Evolutionary conservation across 192 early-diverging fungal genomes (phyloP), one percentile per base, ranked within the genome.

Genomic region (Linnemannia zychae): DNA sequence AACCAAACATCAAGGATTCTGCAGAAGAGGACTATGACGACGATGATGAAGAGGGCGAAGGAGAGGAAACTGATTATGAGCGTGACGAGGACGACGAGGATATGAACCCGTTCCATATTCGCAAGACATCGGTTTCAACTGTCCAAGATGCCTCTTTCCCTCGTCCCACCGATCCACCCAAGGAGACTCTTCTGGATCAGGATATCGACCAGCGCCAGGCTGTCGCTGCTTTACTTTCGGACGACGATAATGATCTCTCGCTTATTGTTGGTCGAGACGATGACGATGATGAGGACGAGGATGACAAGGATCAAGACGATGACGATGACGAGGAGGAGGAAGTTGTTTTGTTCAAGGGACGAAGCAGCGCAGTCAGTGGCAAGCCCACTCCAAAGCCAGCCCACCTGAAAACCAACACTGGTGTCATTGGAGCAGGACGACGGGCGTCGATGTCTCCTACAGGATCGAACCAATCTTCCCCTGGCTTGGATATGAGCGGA

Each of bases 311-410:
- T 49, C 48, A 4, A 15, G 48, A 49, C 16, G 48, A 49, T 49
- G 48, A 49, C 17, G 57, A 82, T 7, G 82, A 84, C 31, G 82
- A 80, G 15, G 87, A 88, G 22, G 88, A 87, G n/a, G 88, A 89
- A 74, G 86, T 89, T 15, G 87, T 89, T 12, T 68, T 89, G 66
- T 89, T 89, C 71, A 85, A 70, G 15, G 88, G 88, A 18, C 71
- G 88, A 31, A 85, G 74, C 52, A 85, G 69, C 44, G 63, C 67
- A 31, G 46, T 68, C 9, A 38, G 78, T 1, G 78, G 77, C 17
- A 79, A 79, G 34, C 83, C 83, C 1, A 85, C 83, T 0, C 78
- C 83, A 7, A 74, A 53, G 33, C 83, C 83, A 18, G 83, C 83
- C 20, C 83, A 85, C 63, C 33, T 85, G 74, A 85, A 78, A 63